phyloP scores from a whole-genome alignment of 192 early-diverging fungal genomes.

The Oehlia diaphana region DNA sequence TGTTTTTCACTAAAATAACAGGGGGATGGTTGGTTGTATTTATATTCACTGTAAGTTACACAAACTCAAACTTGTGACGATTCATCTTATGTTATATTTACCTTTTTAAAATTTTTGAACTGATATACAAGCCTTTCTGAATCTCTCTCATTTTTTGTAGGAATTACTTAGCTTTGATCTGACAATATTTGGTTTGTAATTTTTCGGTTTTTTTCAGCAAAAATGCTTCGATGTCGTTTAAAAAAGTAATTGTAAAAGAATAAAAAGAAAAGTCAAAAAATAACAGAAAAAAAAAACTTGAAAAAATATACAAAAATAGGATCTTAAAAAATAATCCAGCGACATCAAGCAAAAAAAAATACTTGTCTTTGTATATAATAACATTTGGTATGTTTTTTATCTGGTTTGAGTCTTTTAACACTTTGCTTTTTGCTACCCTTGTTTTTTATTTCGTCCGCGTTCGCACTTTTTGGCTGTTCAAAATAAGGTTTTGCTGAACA shows the following conservation, averaged over 20 bases:
- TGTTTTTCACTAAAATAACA: too few species aligned
- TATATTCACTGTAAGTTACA: too few species aligned
- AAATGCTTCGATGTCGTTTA: constrained; percentile 17
- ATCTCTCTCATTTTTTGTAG: not conserved
- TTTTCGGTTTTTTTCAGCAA: not conserved
- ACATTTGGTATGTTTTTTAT: constrained; percentile 17
- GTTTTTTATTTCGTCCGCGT: constrained; percentile 13
- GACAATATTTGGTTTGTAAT: not conserved
- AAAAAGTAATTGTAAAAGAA: constrained; percentile 3
- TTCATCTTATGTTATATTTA: too few species aligned
- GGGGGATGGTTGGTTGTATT: too few species aligned
- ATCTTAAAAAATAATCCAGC: constrained; percentile 16
- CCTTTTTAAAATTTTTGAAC: too few species aligned
- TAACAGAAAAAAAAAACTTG: constrained; percentile 14
- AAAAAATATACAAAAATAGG: constrained; percentile 19
- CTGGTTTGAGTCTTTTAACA: constrained; percentile 19
- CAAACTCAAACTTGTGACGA: too few species aligned
- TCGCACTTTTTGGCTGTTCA: constrained; percentile 6
- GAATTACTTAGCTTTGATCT: not conserved
- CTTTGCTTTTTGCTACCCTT: constrained; percentile 18
- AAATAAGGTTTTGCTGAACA: not conserved
- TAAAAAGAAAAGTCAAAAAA: constrained; percentile 7
- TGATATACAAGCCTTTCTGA: too few species aligned
- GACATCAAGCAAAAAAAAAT: constrained; percentile 22
- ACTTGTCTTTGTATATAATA: constrained; percentile 5